A percentile compares a stretch with the other conserved stretches of the same genome.
Conservation (phyloP, 257 asterid species). For the Asclepias syriaca region DNA sequence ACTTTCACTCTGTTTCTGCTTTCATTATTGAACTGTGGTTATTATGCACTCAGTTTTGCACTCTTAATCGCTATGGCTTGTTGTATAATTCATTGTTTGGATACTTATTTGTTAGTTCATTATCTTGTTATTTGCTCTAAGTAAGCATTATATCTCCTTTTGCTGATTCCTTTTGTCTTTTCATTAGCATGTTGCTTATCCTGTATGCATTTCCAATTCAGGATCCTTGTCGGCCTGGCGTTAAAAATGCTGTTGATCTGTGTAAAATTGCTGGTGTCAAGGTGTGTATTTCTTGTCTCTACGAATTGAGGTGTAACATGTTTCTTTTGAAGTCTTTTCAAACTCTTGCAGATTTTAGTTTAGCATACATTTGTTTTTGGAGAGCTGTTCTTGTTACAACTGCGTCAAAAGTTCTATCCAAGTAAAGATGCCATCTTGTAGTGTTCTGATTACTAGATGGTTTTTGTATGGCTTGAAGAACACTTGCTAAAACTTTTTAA, state of each 20-base stretch:
- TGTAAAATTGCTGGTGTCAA: slow-evolving; percentile 83
- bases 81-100: background rate
- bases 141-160: background rate
- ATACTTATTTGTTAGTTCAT: background rate
- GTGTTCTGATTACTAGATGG: background rate
- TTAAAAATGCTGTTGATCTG: slow-evolving; percentile 69
- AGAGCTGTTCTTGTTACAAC: background rate
- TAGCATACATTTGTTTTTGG: background rate
- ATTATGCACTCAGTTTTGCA: background rate
- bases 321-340: background rate
- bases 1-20: background rate
- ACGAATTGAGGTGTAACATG: background rate
- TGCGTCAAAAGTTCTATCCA: background rate
- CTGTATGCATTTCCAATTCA: slow-evolving; percentile 16
- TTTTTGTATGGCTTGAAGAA: background rate
- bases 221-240: slow-evolving; percentile 97
- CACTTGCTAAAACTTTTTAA: background rate
- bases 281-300: slow-evolving; percentile 32
- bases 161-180: background rate
- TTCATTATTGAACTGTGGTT: background rate
- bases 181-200: background rate
- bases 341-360: background rate
- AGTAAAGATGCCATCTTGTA: background rate
- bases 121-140: background rate
- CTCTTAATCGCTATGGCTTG: background rate